phyloP scores from a whole-genome alignment of 768 basidiomycete species.

The Boletus pseudopeckii region DNA sequence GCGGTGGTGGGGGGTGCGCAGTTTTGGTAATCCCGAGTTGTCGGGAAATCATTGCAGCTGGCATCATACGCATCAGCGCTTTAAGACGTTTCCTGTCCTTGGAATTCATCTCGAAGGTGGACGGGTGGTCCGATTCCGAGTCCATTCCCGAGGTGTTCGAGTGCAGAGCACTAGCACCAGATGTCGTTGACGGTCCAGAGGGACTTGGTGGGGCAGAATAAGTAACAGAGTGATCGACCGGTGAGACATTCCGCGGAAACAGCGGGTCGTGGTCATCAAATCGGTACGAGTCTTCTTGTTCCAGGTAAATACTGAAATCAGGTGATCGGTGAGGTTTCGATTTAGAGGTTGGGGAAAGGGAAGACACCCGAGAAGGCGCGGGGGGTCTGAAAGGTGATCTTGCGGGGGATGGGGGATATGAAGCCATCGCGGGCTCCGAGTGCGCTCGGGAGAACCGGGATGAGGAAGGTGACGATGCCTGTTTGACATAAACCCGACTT shows the following conservation, averaged over 20 bases:
- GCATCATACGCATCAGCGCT: conserved; percentile 49
- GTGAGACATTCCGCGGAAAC: conserved; percentile 5
- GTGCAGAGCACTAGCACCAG: conserved; percentile 11
- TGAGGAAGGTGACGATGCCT: conserved; percentile 8
- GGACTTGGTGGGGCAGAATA: conserved; percentile 15
- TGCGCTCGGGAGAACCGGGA: conserved; percentile 3
- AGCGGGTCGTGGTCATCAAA: conserved; percentile 6
- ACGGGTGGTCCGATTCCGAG: conserved; percentile 20
- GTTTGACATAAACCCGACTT: neutral
- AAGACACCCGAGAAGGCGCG: conserved; percentile 6
- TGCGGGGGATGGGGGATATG: conserved; percentile 1
- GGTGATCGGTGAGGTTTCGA: conserved; percentile 5
- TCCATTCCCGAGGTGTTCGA: conserved; percentile 16
- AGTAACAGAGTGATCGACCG: neutral
- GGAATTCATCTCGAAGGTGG: conserved; percentile 18
- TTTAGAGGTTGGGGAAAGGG: conserved; percentile 3
- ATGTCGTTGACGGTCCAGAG: conserved; percentile 17
- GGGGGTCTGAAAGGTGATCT: conserved; percentile 1
- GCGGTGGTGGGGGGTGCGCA: conserved; percentile 11
- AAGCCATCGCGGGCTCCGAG: conserved; percentile 12
- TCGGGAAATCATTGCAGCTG: conserved; percentile 47
- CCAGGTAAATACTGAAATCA: conserved; percentile 10
- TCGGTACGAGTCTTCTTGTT: conserved; percentile 15
- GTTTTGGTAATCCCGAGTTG: conserved; percentile 21
- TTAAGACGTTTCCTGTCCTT: conserved; percentile 37